Base-by-base conservation (phyloP, 768 basidiomycete species). In the Plicaturopsis crispa region DNA sequence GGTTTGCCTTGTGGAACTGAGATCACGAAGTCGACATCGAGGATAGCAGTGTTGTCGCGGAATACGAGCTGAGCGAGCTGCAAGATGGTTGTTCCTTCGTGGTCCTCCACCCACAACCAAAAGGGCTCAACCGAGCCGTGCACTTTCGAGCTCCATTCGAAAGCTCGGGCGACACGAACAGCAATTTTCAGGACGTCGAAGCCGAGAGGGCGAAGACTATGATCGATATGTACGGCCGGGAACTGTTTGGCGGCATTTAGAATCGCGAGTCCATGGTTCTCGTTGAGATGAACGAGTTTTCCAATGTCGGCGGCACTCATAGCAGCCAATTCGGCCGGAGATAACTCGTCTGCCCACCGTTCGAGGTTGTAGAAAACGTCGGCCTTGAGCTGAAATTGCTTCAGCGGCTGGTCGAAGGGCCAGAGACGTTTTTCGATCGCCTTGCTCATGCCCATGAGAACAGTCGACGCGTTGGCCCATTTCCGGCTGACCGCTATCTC, bases 61-160 rank as follows among this genome's bases (percentile, higher is more conserved):
- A 97, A 75, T 23, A 79, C 49, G 18, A 93, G 60, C 49, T 84
- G 79, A 1, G 79, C 65, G 38, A 84, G 70, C 52, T 94, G 92
- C 8, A 92, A 72, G 50, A 98, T 93, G 24, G 72, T 72, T n/a
- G 72, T 46, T n/a, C 79, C 83, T 23, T 83, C 73, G 24, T 81
- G 70, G 50, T 93, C 90, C 61, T 98, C 92, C 3, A 96, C 65
- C 96, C 96, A 98, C 21, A 99, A 58, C 82, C 89, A 97, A 61
- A 97, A 97, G 2, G 89, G 84, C 56, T 98, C 90, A 2, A 67
- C 64, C 8, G 63, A 66, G 0, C 84, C 85, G 49, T 96, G 92
- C 3, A 81, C 49, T 55, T 75, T 84, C 18, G 63, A 49, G 47
- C 68, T 84, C 94, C 96, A 98, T 11, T 72, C 72, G 59, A 97